Conservation (phyloP, 176 grass and related monocot genomes). For the Poa annua region DNA sequence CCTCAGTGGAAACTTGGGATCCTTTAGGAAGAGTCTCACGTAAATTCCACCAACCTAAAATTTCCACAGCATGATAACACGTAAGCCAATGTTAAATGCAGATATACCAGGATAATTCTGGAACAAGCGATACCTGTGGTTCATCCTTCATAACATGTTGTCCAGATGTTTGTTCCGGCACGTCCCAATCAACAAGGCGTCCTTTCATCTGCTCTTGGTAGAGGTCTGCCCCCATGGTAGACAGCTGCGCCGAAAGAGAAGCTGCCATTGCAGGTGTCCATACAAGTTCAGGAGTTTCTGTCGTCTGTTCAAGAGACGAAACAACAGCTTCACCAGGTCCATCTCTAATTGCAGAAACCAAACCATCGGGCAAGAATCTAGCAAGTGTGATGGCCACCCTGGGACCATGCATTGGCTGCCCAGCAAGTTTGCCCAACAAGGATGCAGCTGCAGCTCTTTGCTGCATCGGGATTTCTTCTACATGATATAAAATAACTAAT, state of each 20-base stretch:
- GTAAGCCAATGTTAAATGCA: conserved; percentile 32
- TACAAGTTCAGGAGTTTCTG: conserved; percentile 99
- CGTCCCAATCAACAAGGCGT: conserved; percentile 93
- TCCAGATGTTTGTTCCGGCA: conserved; percentile 93
- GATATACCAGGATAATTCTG: not conserved
- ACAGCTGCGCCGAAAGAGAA: conserved; percentile 91
- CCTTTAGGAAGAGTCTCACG: conserved; percentile 96
- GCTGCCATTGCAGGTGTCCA: conserved; percentile 99
- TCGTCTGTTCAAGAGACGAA: conserved; percentile 87
- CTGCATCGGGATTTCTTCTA: conserved; percentile 92
- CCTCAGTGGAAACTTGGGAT: conserved; percentile 98
- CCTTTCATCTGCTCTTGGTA: conserved; percentile 99
- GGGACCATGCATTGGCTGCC: conserved; percentile 99
- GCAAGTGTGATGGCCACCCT: conserved; percentile 91
- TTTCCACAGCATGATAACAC: conserved; percentile 45
- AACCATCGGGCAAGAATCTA: conserved; percentile 93
- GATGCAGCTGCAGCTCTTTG: conserved; percentile 94
- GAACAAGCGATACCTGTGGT: conserved; percentile 78
- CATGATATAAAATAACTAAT: conserved; percentile 36
- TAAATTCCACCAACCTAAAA: conserved; percentile 98
- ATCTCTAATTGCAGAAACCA: conserved; percentile 92
- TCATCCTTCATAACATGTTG: conserved; percentile 99
- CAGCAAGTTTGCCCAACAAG: conserved; percentile 89
- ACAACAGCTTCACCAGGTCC: conserved; percentile 95
- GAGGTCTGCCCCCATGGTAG: conserved; percentile 90